Conservation (phyloP, 2,329 filamentous ascomycete genomes). For the Trichoderma sp. region DNA sequence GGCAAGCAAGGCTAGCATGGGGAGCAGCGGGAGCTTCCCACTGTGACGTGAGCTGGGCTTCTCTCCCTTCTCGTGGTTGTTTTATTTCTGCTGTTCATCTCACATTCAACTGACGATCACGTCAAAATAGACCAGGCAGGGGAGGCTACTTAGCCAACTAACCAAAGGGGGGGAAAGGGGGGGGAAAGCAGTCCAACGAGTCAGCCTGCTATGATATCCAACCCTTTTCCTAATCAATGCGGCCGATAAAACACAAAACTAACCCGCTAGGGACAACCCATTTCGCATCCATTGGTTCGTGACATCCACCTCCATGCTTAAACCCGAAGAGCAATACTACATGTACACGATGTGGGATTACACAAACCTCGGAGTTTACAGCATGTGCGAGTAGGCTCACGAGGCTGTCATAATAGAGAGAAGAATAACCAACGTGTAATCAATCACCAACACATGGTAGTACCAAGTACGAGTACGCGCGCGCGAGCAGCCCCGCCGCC, state of each 20-base stretch:
- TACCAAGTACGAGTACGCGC: neutral
- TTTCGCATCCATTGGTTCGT: neutral
- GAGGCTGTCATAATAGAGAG: neutral
- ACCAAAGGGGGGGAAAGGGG: neutral
- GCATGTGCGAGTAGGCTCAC: neutral
- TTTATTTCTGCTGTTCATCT: neutral
- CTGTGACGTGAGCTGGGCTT: neutral
- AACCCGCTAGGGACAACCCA: neutral
- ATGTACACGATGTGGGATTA: neutral
- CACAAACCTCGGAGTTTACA: neutral
- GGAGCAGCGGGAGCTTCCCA: neutral
- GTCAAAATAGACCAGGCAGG: neutral
- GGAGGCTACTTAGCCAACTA: neutral
- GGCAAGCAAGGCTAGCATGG: neutral
- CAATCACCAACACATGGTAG: neutral
- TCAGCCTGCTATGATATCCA: slow-evolving; percentile 11
- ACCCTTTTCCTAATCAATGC: neutral
- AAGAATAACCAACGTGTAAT: neutral
- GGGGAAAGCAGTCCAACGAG: neutral
- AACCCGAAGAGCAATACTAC: neutral
- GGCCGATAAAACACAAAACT: neutral
- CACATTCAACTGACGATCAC: neutral
- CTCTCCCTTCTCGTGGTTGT: neutral
- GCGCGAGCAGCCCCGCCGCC: neutral
- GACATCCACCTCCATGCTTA: neutral